These are phyloP conservation scores for Chrysochromulina tobinii DNA, from an alignment of 78 protist species.

Conservation along the genomic window DNA sequence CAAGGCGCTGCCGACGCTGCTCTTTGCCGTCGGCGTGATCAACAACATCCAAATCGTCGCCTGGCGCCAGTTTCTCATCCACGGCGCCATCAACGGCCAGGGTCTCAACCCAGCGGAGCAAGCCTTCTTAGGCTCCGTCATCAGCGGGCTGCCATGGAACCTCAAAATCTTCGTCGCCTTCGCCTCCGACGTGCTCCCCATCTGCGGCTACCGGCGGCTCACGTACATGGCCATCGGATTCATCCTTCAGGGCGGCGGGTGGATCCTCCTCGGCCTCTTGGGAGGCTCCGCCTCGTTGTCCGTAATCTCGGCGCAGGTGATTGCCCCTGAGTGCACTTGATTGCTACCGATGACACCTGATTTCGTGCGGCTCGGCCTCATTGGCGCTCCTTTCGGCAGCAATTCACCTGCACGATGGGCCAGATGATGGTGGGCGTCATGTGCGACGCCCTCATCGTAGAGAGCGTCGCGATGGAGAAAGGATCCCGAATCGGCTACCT, in stretches of 20 bases:
- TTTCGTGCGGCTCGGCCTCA: no score
- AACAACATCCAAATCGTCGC: no score
- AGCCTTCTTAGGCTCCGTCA: not conserved
- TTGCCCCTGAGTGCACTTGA: no score
- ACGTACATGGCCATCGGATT: not conserved
- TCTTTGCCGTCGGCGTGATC: no score
- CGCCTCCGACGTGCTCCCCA: not conserved
- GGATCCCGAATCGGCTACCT: not conserved
- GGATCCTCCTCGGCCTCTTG: not conserved
- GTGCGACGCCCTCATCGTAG: not conserved
- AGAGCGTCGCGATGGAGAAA: not conserved
- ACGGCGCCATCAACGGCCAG: not conserved
- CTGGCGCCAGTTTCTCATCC: not conserved
- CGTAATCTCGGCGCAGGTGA: no score
- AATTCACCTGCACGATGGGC: not conserved
- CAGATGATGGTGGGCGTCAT: not conserved
- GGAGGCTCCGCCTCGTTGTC: not conserved
- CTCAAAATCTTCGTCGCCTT: not conserved
- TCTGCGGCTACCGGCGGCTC: not conserved
- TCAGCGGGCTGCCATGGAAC: not conserved
- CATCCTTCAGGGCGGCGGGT: not conserved
- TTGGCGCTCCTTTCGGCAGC: no score
- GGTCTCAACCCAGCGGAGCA: not conserved
- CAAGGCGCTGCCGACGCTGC: no score
- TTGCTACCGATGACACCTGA: no score